A percentile compares a stretch with the other conserved stretches of the same genome.
Conservation (phyloP, 371 early-diverging fungal species). For the Pancytospora philotis region DNA sequence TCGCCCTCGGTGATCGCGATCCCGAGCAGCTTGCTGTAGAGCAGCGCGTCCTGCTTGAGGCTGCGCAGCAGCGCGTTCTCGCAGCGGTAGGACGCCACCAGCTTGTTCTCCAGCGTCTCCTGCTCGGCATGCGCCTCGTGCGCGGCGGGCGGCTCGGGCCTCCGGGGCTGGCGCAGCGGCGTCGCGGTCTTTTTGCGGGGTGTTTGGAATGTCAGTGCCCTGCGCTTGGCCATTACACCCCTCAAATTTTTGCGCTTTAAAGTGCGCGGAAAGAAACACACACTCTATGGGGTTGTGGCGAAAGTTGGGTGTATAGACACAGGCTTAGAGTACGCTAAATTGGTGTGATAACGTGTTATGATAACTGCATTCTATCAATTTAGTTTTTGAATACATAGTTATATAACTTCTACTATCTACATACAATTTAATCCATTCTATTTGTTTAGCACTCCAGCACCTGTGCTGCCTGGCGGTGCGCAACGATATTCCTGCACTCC, state of each 20-base stretch:
- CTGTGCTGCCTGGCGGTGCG: no score
- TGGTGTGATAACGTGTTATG: no score
- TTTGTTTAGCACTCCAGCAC: no score
- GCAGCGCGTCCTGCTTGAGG: conserved; percentile 30
- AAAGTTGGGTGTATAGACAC: no score
- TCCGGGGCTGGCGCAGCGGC: background rate
- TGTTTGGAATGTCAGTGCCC: conserved; percentile 3
- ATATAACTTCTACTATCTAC: no score
- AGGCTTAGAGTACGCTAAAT: no score
- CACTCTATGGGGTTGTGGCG: no score
- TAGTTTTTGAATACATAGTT: background rate
- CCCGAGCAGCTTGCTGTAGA: conserved; percentile 43
- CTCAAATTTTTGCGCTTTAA: background rate
- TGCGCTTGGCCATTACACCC: background rate
- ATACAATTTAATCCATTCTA: no score
- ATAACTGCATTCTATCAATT: no score
- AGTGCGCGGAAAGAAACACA: background rate
- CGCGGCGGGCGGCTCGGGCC: background rate
- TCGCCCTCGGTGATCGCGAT: conserved; percentile 31
- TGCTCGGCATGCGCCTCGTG: background rate
- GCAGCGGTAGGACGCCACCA: conserved; percentile 23
- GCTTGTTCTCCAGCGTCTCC: conserved; percentile 26
- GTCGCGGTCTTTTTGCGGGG: conserved; percentile 11
- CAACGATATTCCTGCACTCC: background rate
- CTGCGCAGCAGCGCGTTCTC: conserved; percentile 43